Evolutionary conservation across 805 yeast genomes (phyloP), one percentile per base, ranked within the genome.

Genomic region (Saturnispora silvae): DNA sequence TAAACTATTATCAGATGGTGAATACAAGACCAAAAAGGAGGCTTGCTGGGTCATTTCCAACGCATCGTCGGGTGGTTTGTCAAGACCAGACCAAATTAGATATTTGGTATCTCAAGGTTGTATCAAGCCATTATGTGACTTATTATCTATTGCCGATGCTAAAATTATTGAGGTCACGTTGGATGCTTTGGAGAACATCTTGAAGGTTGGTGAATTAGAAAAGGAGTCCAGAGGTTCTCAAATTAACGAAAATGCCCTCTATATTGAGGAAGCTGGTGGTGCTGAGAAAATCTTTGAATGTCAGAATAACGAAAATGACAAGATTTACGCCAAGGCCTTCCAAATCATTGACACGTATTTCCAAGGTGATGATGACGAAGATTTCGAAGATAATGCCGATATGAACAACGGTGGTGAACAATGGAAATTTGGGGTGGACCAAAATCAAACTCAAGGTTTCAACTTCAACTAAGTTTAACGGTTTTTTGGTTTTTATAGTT

Each of bases 31-130:
- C 25, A 83, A 83, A 59, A 92, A 89, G 62, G 98, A 92, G 67
- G 98, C 98, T 3, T 89, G 97, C 69, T 92, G 98, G 98, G 97
- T 97, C 25, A 81, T 92, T 48, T 86, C 96, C 20, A 92, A 92
- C 58, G 97, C 98, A 27, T 83, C 96, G 14, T 82, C 96, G 8
- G 97, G 97, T 50, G 97, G 96, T 17, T 69, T 86, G 50, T 67
- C 79, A 30, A 81, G 77, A 59, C 97, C 97, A 6, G 95, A 85
- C 43, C 95, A 87, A 59, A 87, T 92, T 51, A 75, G 89, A 53
- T 92, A 86, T 62, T 72, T 92, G 48, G 98, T 92, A 25, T 67
- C 70, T 47, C 97, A 92, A 65, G 98, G 96, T 34, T 85, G 96
- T 64, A 87, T 92, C 62, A 89, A 87, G 66, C 97, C 98, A 26